These are phyloP conservation scores for Kodamaea suecica DNA, from an alignment of 1,139 yeast species.

Conservation along the genomic window DNA sequence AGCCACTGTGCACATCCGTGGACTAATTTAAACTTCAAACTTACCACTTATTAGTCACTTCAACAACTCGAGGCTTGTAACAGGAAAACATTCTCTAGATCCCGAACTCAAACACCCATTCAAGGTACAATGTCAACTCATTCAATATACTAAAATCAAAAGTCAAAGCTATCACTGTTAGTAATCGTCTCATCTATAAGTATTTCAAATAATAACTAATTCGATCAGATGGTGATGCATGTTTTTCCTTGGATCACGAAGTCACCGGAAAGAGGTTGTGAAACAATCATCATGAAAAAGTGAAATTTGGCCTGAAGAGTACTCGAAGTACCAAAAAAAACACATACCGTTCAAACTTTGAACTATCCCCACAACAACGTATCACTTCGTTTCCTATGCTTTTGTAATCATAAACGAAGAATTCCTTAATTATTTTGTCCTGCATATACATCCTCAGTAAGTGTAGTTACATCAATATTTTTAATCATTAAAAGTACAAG, in stretches of 20 bases:
- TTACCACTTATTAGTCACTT: no score
- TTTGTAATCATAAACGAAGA: conserved; percentile 56
- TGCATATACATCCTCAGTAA: conserved; percentile 65
- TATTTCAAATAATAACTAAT: conserved; percentile 1
- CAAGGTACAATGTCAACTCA: conserved; percentile 5
- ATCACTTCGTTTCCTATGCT: no score
- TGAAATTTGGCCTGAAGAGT: conserved; percentile 6
- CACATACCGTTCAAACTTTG: conserved; percentile 9
- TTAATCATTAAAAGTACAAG: conserved; percentile 14
- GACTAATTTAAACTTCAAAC: no score
- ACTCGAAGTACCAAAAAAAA: not conserved
- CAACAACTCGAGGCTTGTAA: no score
- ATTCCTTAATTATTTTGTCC: conserved; percentile 57
- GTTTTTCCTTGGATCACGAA: conserved; percentile 65
- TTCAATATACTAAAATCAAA: conserved; percentile 9
- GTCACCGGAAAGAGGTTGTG: conserved; percentile 58
- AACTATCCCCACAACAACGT: no score
- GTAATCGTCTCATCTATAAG: conserved; percentile 3
- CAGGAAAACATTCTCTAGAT: no score
- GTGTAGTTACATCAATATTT: conserved; percentile 14
- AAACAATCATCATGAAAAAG: conserved; percentile 37
- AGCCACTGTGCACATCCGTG: no score
- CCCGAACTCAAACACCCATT: no score
- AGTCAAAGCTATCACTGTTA: conserved; percentile 6
- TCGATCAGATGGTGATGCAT: conserved; percentile 90